Evolutionary conservation across 2,329 filamentous ascomycete genomes (phyloP).

Genomic region (Colletotrichum tofieldiae): DNA sequence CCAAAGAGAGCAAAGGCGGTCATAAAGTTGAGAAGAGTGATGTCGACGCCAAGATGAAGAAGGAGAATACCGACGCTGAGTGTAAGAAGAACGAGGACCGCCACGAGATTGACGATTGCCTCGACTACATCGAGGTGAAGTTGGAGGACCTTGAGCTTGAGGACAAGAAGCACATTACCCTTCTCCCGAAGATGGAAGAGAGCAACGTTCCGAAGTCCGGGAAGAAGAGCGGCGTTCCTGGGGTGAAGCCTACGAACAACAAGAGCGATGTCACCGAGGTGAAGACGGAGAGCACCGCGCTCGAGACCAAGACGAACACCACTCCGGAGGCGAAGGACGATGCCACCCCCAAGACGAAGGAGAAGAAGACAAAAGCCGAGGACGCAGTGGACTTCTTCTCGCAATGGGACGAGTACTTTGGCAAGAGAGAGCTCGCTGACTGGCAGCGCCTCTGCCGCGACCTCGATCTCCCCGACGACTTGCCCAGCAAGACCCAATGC

Average conservation of each 20-base stretch:
- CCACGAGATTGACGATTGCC: background rate
- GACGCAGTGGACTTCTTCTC: background rate
- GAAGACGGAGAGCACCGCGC: constrained; percentile 17
- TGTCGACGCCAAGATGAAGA: background rate
- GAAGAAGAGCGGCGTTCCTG: background rate
- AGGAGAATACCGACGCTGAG: background rate
- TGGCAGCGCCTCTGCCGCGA: constrained; percentile 64
- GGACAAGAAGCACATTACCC: background rate
- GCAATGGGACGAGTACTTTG: constrained; percentile 52
- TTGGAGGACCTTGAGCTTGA: background rate
- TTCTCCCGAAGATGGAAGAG: background rate
- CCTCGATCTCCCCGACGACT: constrained; percentile 56
- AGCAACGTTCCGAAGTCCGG: background rate
- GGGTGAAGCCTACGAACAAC: background rate
- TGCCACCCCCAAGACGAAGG: background rate
- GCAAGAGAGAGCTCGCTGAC: constrained; percentile 53
- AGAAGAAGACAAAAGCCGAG: background rate
- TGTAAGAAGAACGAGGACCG: background rate
- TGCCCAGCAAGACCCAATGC: constrained; percentile 62
- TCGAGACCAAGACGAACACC: background rate
- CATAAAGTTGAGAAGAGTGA: background rate
- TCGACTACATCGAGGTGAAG: constrained; percentile 5
- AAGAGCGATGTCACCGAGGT: background rate
- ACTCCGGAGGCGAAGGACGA: background rate
- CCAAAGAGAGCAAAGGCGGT: background rate